Evolutionary conservation across 768 basidiomycete genomes (phyloP), one percentile per base, ranked within the genome.

Genomic region (Suillus sp.): DNA sequence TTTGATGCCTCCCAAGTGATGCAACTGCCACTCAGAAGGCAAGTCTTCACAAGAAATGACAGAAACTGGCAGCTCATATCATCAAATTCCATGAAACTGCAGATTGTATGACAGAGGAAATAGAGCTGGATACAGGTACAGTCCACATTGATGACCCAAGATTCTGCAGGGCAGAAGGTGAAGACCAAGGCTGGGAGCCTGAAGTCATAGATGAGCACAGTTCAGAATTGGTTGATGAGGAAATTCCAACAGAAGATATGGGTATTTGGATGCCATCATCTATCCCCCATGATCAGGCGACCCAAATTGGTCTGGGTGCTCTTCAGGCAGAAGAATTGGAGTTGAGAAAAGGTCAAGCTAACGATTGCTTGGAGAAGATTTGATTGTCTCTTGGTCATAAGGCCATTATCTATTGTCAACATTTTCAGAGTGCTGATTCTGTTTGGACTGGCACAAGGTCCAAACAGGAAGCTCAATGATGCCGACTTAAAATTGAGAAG

Each of bases 371-470:
- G 34, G 34, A 35, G 1, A 35, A 35, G 34, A 35, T 35, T 35
- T 9, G 10, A 35, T 35, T 35, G 6, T 35, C 34, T 35, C 34
- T 35, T 35, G 34, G 34, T 35, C 34, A 35, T 35, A 35, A 35
- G 34, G 34, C 34, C 1, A 35, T 35, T 9, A 35, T 35, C 10
- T n/a, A 62, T 40, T 18, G 61, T n/a, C 43, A 59, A 35, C 51
- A 62, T 16, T 58, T 65, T 45, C 11, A 5, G 30, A 60, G 58
- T 37, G 59, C 62, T 1, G 14, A 60, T 42, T 64, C 59, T 13
- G 35, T 60, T 1, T 37, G 25, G n/a, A 60, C 59, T 20, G 59
- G 38, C 35, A 64, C 59, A 18, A 53, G 59, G 37, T 64, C 63
- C 10, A 60, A 64, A 27, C 34, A 64, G 25, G 37, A 61, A 13